Conservation (phyloP, 495 filamentous ascomycete species). For the Annulohypoxylon stygium region DNA sequence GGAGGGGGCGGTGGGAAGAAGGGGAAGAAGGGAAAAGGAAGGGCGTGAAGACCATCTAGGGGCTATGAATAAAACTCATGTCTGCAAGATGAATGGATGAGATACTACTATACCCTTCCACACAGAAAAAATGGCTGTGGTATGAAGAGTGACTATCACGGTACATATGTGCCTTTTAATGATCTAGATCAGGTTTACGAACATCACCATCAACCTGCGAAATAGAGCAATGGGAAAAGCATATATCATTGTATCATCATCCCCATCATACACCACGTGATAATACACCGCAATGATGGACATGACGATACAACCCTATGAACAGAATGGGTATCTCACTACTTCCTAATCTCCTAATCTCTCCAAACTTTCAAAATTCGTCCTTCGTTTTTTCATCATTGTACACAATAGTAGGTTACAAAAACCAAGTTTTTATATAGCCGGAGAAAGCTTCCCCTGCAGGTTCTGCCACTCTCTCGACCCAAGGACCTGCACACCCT, state of each 20-base stretch:
- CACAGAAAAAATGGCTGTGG: not conserved
- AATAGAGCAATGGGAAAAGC: conserved; percentile 2
- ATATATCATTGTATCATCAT: conserved; percentile 20
- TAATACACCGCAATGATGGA: conserved; percentile 1
- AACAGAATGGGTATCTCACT: conserved; percentile 11
- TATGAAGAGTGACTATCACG: not conserved
- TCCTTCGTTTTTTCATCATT: not conserved
- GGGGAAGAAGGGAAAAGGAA: conserved; percentile 66
- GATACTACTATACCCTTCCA: not conserved
- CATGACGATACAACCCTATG: conserved; percentile 28
- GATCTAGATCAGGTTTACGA: conserved; percentile 5
- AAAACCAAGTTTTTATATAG: conserved; percentile 22
- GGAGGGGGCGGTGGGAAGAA: conserved; percentile 52
- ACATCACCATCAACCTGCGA: conserved; percentile 4
- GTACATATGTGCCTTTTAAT: not conserved
- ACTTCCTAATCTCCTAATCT: not conserved
- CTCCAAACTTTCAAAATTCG: conserved; percentile 7
- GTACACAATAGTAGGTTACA: conserved; percentile 3
- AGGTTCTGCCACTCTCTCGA: conserved; percentile 60
- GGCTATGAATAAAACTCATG: not conserved
- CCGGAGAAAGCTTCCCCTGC: conserved; percentile 50
- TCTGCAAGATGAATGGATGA: conserved; percentile 3
- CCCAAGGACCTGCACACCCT: conserved; percentile 58
- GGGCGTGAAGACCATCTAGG: conserved; percentile 46
- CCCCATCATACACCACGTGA: conserved; percentile 4